These are phyloP conservation scores for Calocybe cyanea DNA, from an alignment of 768 basidiomycete species.

Conservation along the genomic window DNA sequence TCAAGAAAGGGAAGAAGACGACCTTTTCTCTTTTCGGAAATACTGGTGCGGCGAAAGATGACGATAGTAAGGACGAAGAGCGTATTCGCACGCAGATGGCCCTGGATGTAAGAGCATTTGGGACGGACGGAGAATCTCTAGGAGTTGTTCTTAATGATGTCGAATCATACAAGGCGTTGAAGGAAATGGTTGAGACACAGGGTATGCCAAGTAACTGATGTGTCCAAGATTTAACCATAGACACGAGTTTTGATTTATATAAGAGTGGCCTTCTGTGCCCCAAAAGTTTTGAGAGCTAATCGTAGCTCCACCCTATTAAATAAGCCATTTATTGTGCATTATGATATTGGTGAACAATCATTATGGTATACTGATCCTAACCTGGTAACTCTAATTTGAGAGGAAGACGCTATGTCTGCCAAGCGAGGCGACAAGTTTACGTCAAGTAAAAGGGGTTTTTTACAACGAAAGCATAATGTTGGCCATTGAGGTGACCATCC, in stretches of 20 bases:
- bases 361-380: slow-evolving; percentile 59
- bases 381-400: slow-evolving; percentile 47
- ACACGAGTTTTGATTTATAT: too few species aligned
- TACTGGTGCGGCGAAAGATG: slow-evolving; percentile 42
- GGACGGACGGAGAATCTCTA: slow-evolving; percentile 66
- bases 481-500: slow-evolving; percentile 55
- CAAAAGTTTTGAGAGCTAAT: too few species aligned
- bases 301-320: too few species aligned
- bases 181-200: slow-evolving; percentile 53
- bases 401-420: slow-evolving; percentile 14
- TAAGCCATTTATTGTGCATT: slow-evolving; percentile 1
- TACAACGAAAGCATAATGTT: slow-evolving; percentile 52
- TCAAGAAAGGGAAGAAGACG: slow-evolving; percentile 82
- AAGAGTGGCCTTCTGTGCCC: too few species aligned
- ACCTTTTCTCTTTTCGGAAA: slow-evolving; percentile 79
- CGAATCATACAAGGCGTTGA: slow-evolving; percentile 50
- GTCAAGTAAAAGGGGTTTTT: slow-evolving; percentile 35
- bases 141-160: slow-evolving; percentile 58
- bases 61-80: slow-evolving; percentile 83
- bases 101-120: slow-evolving; percentile 82
- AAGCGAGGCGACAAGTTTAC: not conserved
- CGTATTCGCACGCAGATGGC: slow-evolving; percentile 82
- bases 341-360: slow-evolving; percentile 27
- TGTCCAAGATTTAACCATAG: too few species aligned
- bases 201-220: slow-evolving; percentile 16